Base-by-base conservation (phyloP, 2,329 filamentous ascomycete species). In the Cytospora mali region DNA sequence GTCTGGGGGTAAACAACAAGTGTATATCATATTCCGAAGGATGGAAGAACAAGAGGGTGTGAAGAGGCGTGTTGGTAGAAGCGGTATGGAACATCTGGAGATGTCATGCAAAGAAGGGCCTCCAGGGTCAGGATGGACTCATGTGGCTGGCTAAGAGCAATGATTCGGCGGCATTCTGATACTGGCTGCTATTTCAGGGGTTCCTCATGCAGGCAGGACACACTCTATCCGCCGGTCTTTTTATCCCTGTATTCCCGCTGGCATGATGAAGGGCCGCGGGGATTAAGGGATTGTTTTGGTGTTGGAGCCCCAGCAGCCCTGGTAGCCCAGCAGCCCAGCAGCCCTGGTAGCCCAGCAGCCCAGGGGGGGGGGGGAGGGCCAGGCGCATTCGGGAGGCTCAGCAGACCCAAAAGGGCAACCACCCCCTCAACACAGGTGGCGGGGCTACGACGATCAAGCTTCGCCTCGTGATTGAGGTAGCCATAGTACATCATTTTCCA, bases 1-100 rank as follows among this genome's bases (percentile, higher is more conserved):
- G 29, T 39, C 49, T 21, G 58, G 42, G n/a, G 50, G 51, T 50
- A 42, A 52, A 27, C 50, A 55, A 35, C 33, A 46, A 48, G 23
- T 39, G 46, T 33, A 60, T 54, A 60, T 49, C 7, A 27, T n/a
- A 23, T 23, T 10, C 28, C 27, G 53, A n/a, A 50, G 16, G 1
- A 27, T 4, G 6, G 28, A 35, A 3, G 28, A 48, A 28, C 16
- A 46, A 33, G 33, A 29, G 25, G 31, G 39, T 27, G 58, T 54
- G 51, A 31, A 23, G 27, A 28, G n/a, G n/a, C n/a, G n/a, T n/a
- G 11, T 35, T n/a, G 35, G 21, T 27, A 25, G 21, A 35, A 49
- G 27, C 29, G 31, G 39, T 48, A 25, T 60, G 11, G 35, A 54
- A 29, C 13, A 16, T 21, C 5, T n/a, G 6, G 50, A 14, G 50